Base-by-base conservation (phyloP, 208 protist genomes). In the Blechomonas ayalai region DNA sequence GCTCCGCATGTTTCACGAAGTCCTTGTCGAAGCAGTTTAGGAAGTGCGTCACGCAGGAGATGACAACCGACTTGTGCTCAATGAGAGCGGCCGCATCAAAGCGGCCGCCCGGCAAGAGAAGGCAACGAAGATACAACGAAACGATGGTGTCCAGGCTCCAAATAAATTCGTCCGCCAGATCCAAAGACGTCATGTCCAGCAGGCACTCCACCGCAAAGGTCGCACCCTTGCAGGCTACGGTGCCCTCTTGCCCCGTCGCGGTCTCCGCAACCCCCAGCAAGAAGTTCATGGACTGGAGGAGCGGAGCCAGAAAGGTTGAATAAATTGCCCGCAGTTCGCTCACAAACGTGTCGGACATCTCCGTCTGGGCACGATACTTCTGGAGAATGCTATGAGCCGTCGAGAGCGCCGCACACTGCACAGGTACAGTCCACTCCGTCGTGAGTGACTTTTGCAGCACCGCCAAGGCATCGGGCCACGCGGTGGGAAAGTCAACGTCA, bases 151-250 rank as follows among this genome's bases (percentile, higher is more conserved):
- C 54, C 26, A 97, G 57, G 45, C 81, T 60, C 50, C 80, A 71
- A 49, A 97, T 88, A 52, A 98, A 95, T 48, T 91, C 95, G 43
- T 97, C 95, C 16, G 94, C 92, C 32, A 99, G 56, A 63, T 98
- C 95, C 19, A 97, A 59, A n/a, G 59, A 67, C 12, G 73, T 90
- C 12, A 95, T 73, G 31, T 93, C 81, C 32, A 67, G 69, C 25
- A 93, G 62, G 23, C 77, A 90, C 47, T 95, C 73, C 22, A 93
- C 67, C 4, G 70, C 73, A 8, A 62, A 66, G 5, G 57, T 67
- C 32, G 82, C 43, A 16, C 80, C 78, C 18, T 65, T 53, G 51
- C 59, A 70, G 20, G 65, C 73, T 2, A 62, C 25, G 4, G 54
- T 37, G 2, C 52, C 47, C 4, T 59, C 63, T 15, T 33, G 52